phyloP scores from a whole-genome alignment of 2,329 filamentous ascomycete species.

The Paecilomyces niveus region DNA sequence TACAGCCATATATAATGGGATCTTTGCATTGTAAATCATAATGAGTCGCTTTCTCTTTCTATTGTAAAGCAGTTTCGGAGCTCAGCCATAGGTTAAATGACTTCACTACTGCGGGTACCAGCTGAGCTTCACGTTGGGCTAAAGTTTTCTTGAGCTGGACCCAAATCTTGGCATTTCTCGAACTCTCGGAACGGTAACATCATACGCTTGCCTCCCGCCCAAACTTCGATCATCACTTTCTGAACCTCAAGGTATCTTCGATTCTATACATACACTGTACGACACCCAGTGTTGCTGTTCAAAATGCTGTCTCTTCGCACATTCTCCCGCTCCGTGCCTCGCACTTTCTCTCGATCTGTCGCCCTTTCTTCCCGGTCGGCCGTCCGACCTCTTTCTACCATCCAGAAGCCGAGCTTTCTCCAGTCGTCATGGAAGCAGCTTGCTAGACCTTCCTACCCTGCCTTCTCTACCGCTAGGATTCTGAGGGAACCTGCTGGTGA shows the following conservation, averaged over 20 bases:
- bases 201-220: slow-evolving; percentile 4
- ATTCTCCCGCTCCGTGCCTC: slow-evolving; percentile 60
- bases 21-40: background rate
- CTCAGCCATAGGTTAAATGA: no score
- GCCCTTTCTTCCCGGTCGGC: slow-evolving; percentile 41
- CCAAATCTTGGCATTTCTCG: slow-evolving; percentile 14
- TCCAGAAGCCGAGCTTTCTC: slow-evolving; percentile 45
- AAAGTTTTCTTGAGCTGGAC: slow-evolving; percentile 1
- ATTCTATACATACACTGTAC: background rate
- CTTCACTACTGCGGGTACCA: no score
- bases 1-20: background rate
- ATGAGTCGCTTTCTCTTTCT: background rate
- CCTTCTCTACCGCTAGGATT: slow-evolving; percentile 40
- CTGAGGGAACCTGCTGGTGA: slow-evolving; percentile 40
- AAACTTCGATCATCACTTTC: slow-evolving; percentile 1
- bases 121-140: background rate
- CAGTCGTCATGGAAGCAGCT: slow-evolving; percentile 43
- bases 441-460: slow-evolving; percentile 33
- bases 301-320: slow-evolving; percentile 65
- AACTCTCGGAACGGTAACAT: slow-evolving; percentile 14
- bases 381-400: slow-evolving; percentile 43
- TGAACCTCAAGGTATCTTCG: background rate
- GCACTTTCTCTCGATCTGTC: slow-evolving; percentile 52
- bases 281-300: slow-evolving; percentile 7
- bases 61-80: no score